phyloP scores from a whole-genome alignment of 352 stramenopile genomes.

The Globisporangium solare region DNA sequence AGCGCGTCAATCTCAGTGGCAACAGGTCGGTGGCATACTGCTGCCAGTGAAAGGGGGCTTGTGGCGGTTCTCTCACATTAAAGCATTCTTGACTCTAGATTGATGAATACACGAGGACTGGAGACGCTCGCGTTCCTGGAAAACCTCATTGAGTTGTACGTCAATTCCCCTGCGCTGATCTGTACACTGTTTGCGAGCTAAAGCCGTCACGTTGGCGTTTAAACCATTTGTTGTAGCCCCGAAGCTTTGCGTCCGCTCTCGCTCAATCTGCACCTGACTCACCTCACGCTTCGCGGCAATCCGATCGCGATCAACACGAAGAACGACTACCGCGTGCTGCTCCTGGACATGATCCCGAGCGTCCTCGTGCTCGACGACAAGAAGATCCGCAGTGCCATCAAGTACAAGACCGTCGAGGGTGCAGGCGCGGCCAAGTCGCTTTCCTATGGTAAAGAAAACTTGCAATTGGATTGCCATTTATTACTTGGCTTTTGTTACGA shows the following conservation, averaged over 20 bases:
- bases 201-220: not conserved
- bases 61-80: not conserved
- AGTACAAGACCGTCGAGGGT: slow-evolving; percentile 33
- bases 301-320: slow-evolving; percentile 50
- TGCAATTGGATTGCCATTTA: not conserved
- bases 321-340: slow-evolving; percentile 51
- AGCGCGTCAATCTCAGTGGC: slow-evolving; percentile 62
- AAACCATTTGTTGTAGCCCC: slow-evolving; percentile 29
- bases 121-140: slow-evolving; percentile 60
- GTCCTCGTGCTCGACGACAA: slow-evolving; percentile 74
- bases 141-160: slow-evolving; percentile 75
- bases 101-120: slow-evolving; percentile 59
- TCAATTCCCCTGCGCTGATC: slow-evolving; percentile 1
- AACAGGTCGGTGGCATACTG: slow-evolving; percentile 39
- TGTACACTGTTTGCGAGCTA: slow-evolving; percentile 2
- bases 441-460: slow-evolving; percentile 55
- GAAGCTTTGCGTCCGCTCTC: slow-evolving; percentile 60
- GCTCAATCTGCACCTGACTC: slow-evolving; percentile 63
- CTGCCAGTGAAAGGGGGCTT: not conserved
- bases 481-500: not conserved
- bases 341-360: slow-evolving; percentile 72
- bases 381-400: slow-evolving; percentile 50
- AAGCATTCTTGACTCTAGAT: slow-evolving; percentile 17
- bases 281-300: slow-evolving; percentile 63
- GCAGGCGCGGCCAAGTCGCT: slow-evolving; percentile 41